Evolutionary conservation across 2,329 filamentous ascomycete species (phyloP).

Genomic region (Lecanicillium sp.): DNA sequence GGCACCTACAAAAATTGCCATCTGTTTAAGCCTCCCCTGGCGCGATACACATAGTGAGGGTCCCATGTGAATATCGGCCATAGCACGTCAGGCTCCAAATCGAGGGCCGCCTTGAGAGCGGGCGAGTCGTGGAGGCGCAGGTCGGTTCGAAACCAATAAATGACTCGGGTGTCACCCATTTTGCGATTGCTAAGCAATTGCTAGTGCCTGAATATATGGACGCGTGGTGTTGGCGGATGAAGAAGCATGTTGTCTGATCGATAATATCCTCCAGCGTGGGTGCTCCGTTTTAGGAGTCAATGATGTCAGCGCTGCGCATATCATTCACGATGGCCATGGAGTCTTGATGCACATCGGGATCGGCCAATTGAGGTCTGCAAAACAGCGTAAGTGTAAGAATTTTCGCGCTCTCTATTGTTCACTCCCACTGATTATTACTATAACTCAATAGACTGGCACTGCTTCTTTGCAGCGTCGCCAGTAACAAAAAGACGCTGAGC

Average conservation of each 20-base stretch:
- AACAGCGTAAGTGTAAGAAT: too few relatives aligned
- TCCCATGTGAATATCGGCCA: slow-evolving; percentile 79
- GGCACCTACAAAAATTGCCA: slow-evolving; percentile 68
- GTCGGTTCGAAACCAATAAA: slow-evolving; percentile 77
- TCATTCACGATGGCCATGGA: too few relatives aligned
- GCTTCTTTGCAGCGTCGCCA: too few relatives aligned
- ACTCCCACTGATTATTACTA: too few relatives aligned
- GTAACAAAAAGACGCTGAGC: too few relatives aligned
- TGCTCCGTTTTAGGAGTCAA: slow-evolving; percentile 6
- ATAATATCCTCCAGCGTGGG: too few relatives aligned
- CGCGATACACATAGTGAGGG: slow-evolving; percentile 69
- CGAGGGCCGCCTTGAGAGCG: slow-evolving; percentile 62
- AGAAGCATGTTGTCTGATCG: background rate
- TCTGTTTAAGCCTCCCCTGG: slow-evolving; percentile 62
- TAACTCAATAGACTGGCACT: too few relatives aligned
- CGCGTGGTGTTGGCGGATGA: too few relatives aligned
- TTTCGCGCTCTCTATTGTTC: too few relatives aligned
- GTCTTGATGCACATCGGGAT: too few relatives aligned
- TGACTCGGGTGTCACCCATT: slow-evolving; percentile 39
- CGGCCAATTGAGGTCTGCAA: too few relatives aligned
- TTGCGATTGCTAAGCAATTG: too few relatives aligned
- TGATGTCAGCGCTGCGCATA: slow-evolving; percentile 13
- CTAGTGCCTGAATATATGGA: background rate
- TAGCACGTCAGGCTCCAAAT: slow-evolving; percentile 58
- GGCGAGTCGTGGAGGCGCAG: slow-evolving; percentile 71